These are phyloP conservation scores for Pisolithus microcarpus DNA, from an alignment of 768 basidiomycete species.

Conservation along the genomic window DNA sequence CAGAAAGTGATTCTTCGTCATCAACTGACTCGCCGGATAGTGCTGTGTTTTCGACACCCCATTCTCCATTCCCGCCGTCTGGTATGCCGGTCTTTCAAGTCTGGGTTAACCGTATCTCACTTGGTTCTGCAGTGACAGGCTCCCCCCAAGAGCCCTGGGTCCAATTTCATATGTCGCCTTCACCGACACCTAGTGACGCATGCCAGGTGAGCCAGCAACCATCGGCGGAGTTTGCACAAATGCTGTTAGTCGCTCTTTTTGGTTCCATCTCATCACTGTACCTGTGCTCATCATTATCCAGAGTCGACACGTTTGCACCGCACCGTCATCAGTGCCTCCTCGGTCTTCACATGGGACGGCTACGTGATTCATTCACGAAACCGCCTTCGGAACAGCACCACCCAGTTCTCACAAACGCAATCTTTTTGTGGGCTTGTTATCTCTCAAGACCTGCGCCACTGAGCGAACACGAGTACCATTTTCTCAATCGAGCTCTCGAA, in stretches of 20 bases:
- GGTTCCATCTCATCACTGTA: constrained; percentile 1
- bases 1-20: constrained; percentile 49
- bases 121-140: constrained; percentile 29
- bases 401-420: constrained; percentile 70
- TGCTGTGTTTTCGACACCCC: constrained; percentile 44
- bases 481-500: constrained; percentile 57
- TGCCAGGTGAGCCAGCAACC: constrained; percentile 40
- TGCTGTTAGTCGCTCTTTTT: constrained; percentile 43
- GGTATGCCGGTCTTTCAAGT: constrained; percentile 26
- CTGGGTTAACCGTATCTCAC: constrained; percentile 2
- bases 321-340: constrained; percentile 72
- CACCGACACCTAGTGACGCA: constrained; percentile 46
- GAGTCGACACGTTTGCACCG: constrained; percentile 67
- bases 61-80: constrained; percentile 52
- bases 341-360: constrained; percentile 57
- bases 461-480: constrained; percentile 65
- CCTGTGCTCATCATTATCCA: constrained; percentile 23
- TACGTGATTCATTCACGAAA: constrained; percentile 53
- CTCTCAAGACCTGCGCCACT: constrained; percentile 66
- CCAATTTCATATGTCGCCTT: constrained; percentile 42
- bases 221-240: constrained; percentile 54
- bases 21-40: constrained; percentile 44
- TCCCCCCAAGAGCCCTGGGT: constrained; percentile 51
- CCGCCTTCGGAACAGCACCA: constrained; percentile 59
- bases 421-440: constrained; percentile 80